Evolutionary conservation across 176 grass and related monocot genomes (phyloP).

Genomic region (Ensete glaucum): DNA sequence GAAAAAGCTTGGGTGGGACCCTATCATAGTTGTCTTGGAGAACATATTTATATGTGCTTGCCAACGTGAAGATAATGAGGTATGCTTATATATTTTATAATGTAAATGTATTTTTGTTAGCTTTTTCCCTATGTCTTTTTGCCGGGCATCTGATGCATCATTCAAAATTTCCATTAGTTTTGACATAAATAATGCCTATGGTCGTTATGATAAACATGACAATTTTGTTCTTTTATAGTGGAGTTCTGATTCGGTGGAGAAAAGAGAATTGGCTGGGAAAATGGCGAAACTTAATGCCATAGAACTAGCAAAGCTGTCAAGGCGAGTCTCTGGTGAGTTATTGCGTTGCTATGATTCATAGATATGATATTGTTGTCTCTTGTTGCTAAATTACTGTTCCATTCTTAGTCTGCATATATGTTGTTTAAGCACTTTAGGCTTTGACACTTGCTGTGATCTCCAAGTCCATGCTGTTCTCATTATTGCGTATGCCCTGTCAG

Average conservation of each 20-base stretch:
- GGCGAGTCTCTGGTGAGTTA: constrained; percentile 64
- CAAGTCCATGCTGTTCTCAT: background rate
- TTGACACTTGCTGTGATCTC: background rate
- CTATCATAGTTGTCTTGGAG: constrained; percentile 87
- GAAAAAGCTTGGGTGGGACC: constrained; percentile 94
- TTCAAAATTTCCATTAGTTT: background rate
- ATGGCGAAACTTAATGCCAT: constrained; percentile 98
- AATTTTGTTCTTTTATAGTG: constrained; percentile 45
- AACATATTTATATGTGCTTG: constrained; percentile 84
- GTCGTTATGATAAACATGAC: constrained; percentile 16
- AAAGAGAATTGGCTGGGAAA: constrained; percentile 92
- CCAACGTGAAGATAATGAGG: constrained; percentile 80
- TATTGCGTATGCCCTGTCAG: background rate
- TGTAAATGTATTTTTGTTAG: background rate
- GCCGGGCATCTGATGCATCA: background rate
- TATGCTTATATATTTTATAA: constrained; percentile 26
- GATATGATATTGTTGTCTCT: background rate
- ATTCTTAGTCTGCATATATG: background rate
- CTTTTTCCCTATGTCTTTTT: background rate
- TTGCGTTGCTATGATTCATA: background rate
- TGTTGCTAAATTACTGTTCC: background rate
- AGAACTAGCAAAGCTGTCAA: constrained; percentile 89
- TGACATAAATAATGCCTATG: constrained; percentile 19
- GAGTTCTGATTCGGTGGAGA: constrained; percentile 65
- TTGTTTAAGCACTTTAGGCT: background rate